Conservation (phyloP, 2,329 filamentous ascomycete species). For the Neoarthrinium moseri region DNA sequence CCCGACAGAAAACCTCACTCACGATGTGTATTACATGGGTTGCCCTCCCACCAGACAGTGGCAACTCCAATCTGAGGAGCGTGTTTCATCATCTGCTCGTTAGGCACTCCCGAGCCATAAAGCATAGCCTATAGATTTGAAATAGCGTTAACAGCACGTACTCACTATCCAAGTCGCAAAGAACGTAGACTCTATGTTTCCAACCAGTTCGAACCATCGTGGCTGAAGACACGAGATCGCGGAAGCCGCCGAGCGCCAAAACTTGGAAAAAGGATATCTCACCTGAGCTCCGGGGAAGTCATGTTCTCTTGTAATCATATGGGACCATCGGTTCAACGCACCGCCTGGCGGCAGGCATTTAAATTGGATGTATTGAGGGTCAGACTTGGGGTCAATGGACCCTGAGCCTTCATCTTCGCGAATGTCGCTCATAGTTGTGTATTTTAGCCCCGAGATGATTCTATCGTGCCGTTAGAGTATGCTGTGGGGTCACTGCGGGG, state of each 20-base stretch:
- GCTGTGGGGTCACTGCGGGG: too few species aligned
- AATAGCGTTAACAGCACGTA: too few species aligned
- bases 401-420: slow-evolving; percentile 17
- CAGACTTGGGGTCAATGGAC: slow-evolving; percentile 40
- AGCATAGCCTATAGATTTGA: slow-evolving; percentile 90
- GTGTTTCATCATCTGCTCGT: slow-evolving; percentile 81
- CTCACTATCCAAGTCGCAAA: too few species aligned
- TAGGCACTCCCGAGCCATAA: slow-evolving; percentile 86
- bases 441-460: too few species aligned
- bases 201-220: too few species aligned
- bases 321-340: slow-evolving; percentile 80
- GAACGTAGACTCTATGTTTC: too few species aligned
- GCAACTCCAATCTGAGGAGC: slow-evolving; percentile 88
- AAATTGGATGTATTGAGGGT: slow-evolving; percentile 54
- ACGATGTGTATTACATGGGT: slow-evolving; percentile 75
- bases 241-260: too few species aligned
- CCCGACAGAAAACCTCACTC: slow-evolving; percentile 32
- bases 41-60: slow-evolving; percentile 96
- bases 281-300: slow-evolving; percentile 91
- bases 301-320: slow-evolving; percentile 77
- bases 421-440: slow-evolving; percentile 19
- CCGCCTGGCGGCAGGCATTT: slow-evolving; percentile 49
- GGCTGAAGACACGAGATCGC: too few species aligned
- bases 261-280: slow-evolving; percentile 19
- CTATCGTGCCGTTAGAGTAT: too few species aligned